A percentile compares a stretch with the other conserved stretches of the same genome.
phyloP scores from a whole-genome alignment of 345 rosid species.

The Stellera chamaejasme region DNA sequence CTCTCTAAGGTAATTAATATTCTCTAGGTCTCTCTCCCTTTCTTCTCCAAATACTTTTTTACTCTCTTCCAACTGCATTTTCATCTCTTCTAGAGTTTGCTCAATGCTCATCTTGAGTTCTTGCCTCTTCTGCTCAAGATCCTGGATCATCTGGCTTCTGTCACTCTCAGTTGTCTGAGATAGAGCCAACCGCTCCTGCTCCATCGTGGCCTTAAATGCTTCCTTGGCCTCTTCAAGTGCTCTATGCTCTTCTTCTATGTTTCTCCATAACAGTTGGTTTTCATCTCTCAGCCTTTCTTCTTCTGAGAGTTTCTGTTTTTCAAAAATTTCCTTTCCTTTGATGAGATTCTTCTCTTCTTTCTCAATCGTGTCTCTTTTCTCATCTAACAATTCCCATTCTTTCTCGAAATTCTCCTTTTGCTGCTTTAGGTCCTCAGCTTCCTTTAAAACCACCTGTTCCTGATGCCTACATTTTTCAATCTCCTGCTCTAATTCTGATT shows the following conservation, averaged over 20 bases:
- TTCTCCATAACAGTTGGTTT: slow-evolving; percentile 35
- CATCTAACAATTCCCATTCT: slow-evolving; percentile 85
- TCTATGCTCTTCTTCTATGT: slow-evolving; percentile 47
- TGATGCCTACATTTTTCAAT: slow-evolving; percentile 58
- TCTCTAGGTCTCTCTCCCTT: slow-evolving; percentile 57
- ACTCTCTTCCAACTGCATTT: slow-evolving; percentile 39
- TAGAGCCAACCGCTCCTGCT: slow-evolving; percentile 44
- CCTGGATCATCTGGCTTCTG: slow-evolving; percentile 55
- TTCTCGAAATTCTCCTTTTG: slow-evolving; percentile 77
- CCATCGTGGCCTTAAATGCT: slow-evolving; percentile 56
- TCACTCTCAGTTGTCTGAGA: slow-evolving; percentile 57
- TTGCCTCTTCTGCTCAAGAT: slow-evolving; percentile 50
- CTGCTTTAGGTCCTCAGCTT: slow-evolving; percentile 65
- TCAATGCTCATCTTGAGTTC: slow-evolving; percentile 58
- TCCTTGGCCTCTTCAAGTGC: slow-evolving; percentile 51
- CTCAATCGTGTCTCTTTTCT: slow-evolving; percentile 47
- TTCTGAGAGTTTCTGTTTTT: slow-evolving; percentile 44
- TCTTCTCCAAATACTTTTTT: slow-evolving; percentile 63
- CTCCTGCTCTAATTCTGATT: slow-evolving; percentile 64
- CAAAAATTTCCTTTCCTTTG: slow-evolving; percentile 46
- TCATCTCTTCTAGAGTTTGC: slow-evolving; percentile 46
- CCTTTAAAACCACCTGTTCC: slow-evolving; percentile 63
- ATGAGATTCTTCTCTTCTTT: slow-evolving; percentile 33
- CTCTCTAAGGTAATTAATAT: slow-evolving; percentile 60
- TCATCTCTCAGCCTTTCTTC: slow-evolving; percentile 56